Percentiles rank a stretch among this genome's conserved stretches.
Conservation (phyloP, 495 filamentous ascomycete genomes). For the Stereocaulon alpinum region DNA sequence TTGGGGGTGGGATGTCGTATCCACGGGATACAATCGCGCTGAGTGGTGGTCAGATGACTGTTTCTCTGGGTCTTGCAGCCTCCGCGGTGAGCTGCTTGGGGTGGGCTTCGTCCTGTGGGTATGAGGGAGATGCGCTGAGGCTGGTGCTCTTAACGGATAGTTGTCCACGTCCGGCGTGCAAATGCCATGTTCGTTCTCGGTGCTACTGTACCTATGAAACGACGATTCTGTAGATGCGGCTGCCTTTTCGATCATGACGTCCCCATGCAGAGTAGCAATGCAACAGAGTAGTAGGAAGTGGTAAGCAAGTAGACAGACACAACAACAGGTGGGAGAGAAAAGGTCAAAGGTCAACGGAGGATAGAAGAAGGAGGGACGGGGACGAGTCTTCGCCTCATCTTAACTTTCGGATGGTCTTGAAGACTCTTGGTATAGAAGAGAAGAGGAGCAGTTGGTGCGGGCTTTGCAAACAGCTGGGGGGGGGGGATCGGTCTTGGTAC, state of each 20-base stretch:
- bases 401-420: background rate
- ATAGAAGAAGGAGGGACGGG: background rate
- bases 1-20: background rate
- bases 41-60: background rate
- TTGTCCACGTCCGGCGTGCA: background rate
- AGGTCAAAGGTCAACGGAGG: background rate
- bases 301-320: background rate
- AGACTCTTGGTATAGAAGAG: slow-evolving; percentile 1
- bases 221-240: background rate
- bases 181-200: background rate
- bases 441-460: background rate
- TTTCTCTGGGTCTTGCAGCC: slow-evolving; percentile 2
- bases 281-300: background rate
- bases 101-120: background rate
- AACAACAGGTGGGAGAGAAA: background rate
- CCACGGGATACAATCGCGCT: background rate
- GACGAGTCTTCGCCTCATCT: slow-evolving; percentile 2
- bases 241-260: background rate
- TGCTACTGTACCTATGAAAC: background rate
- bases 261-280: background rate
- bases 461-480: background rate
- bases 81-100: background rate
- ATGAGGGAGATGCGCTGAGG: background rate
- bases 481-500: background rate
- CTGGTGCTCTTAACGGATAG: background rate